These are phyloP conservation scores for Colletotrichum sp. DNA, from an alignment of 2,329 filamentous ascomycete species.

Conservation along the genomic window DNA sequence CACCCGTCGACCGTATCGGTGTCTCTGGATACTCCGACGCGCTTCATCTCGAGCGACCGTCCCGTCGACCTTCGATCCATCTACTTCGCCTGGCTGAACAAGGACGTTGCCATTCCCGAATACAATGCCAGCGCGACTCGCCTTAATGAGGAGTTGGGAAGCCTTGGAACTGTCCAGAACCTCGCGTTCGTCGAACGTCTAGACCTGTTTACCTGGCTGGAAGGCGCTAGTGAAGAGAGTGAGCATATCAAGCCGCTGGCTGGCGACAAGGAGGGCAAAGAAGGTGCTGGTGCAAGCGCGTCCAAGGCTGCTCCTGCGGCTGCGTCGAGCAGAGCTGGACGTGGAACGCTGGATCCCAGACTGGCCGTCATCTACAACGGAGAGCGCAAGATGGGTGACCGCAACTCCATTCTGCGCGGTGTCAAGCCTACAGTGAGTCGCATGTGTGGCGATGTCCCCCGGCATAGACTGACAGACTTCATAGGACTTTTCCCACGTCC, in stretches of 20 bases:
- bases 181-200: constrained; percentile 90
- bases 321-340: constrained; percentile 57
- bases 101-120: constrained; percentile 86
- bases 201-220: constrained; percentile 92
- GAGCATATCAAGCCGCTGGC: constrained; percentile 90
- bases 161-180: constrained; percentile 77
- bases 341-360: constrained; percentile 78
- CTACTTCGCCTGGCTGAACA: constrained; percentile 95
- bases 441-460: neutral
- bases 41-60: constrained; percentile 80
- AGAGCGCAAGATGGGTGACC: constrained; percentile 90
- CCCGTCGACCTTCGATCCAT: constrained; percentile 90
- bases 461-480: neutral
- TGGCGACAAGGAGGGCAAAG: constrained; percentile 60
- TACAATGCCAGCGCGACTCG: constrained; percentile 86
- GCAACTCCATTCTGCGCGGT: constrained; percentile 86
- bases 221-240: constrained; percentile 86
- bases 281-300: constrained; percentile 39
- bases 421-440: constrained; percentile 82
- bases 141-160: constrained; percentile 79
- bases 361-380: constrained; percentile 89
- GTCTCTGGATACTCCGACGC: constrained; percentile 76
- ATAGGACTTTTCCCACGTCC: constrained; percentile 92
- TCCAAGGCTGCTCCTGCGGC: constrained; percentile 44
- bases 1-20: constrained; percentile 65